These are phyloP conservation scores for Tetradesmus lagerheimii DNA, from an alignment of 139 green algal species.

Conservation along the genomic window DNA sequence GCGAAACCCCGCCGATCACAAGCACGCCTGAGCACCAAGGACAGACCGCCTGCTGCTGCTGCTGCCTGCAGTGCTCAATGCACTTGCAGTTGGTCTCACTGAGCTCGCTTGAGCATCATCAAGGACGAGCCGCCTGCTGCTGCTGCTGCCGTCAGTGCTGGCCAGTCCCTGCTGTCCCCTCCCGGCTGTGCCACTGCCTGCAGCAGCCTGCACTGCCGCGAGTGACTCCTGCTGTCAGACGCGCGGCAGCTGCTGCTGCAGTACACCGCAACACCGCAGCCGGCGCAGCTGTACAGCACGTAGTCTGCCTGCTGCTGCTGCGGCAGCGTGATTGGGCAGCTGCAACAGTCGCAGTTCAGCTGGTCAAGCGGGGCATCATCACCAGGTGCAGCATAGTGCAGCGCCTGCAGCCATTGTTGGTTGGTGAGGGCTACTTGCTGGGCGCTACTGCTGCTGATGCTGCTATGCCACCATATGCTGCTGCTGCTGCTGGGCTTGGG, in stretches of 20 bases:
- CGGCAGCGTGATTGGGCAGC: too few species aligned
- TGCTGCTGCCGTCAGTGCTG: not conserved
- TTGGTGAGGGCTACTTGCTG: not conserved
- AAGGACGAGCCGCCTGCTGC: too few species aligned
- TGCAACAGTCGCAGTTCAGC: not conserved
- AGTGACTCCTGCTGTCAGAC: not conserved
- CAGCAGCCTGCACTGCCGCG: not conserved
- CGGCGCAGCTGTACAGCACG: not conserved
- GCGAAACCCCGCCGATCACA: too few species aligned
- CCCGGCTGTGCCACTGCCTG: not conserved
- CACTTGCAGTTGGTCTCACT: too few species aligned
- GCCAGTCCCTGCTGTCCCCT: not conserved
- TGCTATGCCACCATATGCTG: not conserved
- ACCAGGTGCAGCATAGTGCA: too few species aligned
- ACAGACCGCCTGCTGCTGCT: too few species aligned
- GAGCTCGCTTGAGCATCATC: too few species aligned
- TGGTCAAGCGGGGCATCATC: too few species aligned
- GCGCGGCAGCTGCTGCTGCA: not conserved
- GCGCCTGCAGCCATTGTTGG: not conserved
- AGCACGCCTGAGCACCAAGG: too few species aligned
- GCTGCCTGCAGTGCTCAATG: too few species aligned
- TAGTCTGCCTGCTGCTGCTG: too few species aligned
- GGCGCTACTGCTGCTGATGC: not conserved
- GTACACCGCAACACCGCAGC: not conserved
- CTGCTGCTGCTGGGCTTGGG: not conserved